Conservation (phyloP, 257 asterid species). For the Sherardia arvensis region DNA sequence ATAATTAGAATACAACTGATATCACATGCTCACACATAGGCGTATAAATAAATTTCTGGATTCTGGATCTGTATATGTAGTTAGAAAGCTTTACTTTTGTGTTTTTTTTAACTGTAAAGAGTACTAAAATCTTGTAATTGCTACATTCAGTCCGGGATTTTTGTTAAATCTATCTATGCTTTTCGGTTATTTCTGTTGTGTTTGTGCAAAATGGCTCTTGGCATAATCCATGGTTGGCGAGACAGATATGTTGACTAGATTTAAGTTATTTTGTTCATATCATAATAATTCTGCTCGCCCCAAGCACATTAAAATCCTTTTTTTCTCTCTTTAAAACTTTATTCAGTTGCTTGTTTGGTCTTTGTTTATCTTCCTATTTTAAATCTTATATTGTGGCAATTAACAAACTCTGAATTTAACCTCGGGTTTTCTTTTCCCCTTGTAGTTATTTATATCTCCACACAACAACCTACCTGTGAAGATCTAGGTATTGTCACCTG, state of each 20-base stretch:
- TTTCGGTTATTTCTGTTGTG: no score
- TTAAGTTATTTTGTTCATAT: no score
- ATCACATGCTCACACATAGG: not conserved
- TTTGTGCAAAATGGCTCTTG: not conserved
- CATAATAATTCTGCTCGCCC: not conserved
- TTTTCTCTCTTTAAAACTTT: not conserved
- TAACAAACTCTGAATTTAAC: not conserved
- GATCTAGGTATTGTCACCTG: conserved; percentile 41
- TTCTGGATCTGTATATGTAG: not conserved
- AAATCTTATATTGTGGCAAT: not conserved
- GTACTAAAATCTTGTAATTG: not conserved
- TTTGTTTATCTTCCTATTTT: not conserved
- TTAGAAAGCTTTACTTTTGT: not conserved
- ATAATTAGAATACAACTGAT: not conserved
- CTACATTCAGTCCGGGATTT: no score
- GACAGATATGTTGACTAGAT: not conserved
- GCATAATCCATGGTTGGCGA: no score
- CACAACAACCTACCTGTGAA: conserved; percentile 72
- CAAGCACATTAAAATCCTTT: not conserved
- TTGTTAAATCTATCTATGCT: no score
- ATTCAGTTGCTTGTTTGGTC: not conserved
- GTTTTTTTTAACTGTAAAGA: not conserved
- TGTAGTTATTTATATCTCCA: conserved; percentile 60
- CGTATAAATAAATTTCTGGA: not conserved
- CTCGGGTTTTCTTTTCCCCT: conserved; percentile 9